Base-by-base conservation (phyloP, 2,329 filamentous ascomycete species). In the Ascochyta koolunga region DNA sequence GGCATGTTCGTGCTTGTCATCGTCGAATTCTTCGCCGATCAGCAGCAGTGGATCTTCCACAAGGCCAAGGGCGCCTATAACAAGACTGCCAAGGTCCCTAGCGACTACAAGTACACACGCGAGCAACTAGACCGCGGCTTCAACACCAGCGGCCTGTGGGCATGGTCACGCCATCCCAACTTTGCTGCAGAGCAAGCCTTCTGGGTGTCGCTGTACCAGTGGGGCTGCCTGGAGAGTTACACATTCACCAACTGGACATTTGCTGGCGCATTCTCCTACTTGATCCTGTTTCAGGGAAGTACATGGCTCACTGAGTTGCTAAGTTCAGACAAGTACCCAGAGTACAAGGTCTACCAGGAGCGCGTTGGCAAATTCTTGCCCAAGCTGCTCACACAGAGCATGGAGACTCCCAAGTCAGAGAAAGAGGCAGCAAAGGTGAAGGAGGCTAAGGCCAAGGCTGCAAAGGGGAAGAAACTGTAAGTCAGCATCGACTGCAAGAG, bases 1-100 rank as follows among this genome's bases (percentile, higher is more conserved):
- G 65, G 77, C 37, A 76, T 88, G 38, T 77, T 87, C 58, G 78
- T 76, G 50, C 77, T 88, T 31, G 77, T 89, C 18, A 72, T 87
- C n/a, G 68, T 88, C 46, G 84, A 96, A 67, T 91, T 84, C 76
- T 84, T 96, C 68, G 90, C 91, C 68, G 95, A 99, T 72, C 88
- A 93, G 59, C 91, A 97, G 72, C 93, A 97, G 76, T 99, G 93
- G 93, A 81, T 85, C 59, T 99, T 87, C 78, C 93, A 99, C 72
- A 77, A 78, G 15, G 93, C 92, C 42, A 98, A 97, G 78, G 78
- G 83, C 39, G 74, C 84, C 37, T 98, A 96, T 75, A 84, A 85
- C 58, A 81, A 85, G 58, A 88, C 87, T 1, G 90, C 86, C 42
- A 89, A 89, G 70, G 81, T 93, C 3, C 86, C 90, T 0, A 74